These are phyloP conservation scores for Candida sp. DNA, from an alignment of 1,139 yeast species.

Conservation along the genomic window DNA sequence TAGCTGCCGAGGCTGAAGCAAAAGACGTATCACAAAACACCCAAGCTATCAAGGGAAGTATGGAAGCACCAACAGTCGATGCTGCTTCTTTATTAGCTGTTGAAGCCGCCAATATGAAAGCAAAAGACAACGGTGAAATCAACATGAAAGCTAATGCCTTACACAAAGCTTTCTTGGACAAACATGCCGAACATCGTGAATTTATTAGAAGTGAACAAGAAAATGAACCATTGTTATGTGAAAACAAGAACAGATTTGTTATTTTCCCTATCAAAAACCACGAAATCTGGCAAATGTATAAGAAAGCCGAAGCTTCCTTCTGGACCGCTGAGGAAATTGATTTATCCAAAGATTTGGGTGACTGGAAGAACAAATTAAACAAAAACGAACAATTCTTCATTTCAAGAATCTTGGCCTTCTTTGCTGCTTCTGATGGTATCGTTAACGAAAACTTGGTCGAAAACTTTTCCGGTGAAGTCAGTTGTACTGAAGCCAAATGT, in stretches of 20 bases:
- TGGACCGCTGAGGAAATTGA: constrained; percentile 99
- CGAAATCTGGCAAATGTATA: constrained; percentile 98
- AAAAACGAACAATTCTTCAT: constrained; percentile 90
- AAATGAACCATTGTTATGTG: constrained; percentile 85
- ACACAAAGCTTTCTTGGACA: constrained; percentile 54
- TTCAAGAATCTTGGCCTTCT: constrained; percentile 93
- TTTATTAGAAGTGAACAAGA: constrained; percentile 70
- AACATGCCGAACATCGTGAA: constrained; percentile 69
- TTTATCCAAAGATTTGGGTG: constrained; percentile 82
- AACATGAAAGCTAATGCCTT: constrained; percentile 16
- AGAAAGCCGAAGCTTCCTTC: constrained; percentile 98
- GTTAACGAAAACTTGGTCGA: constrained; percentile 97
- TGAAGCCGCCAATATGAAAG: constrained; percentile 9
- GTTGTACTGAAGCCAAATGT: constrained; percentile 96
- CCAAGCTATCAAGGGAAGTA: constrained; percentile 16
- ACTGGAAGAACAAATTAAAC: constrained; percentile 83
- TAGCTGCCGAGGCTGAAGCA: constrained; percentile 44
- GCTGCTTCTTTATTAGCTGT: constrained; percentile 9
- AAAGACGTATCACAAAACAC: constrained; percentile 35
- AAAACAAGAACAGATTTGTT: constrained; percentile 89
- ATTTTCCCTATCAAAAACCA: constrained; percentile 97
- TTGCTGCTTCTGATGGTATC: constrained; percentile 97
- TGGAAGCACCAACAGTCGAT: constrained; percentile 6
- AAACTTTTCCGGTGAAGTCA: constrained; percentile 96
- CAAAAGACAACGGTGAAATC: constrained; percentile 13